Percentiles rank a stretch among this genome's conserved stretches.
These are phyloP conservation scores for California macrophylla DNA, from an alignment of 441 rosid genomes.

Conservation along the genomic window DNA sequence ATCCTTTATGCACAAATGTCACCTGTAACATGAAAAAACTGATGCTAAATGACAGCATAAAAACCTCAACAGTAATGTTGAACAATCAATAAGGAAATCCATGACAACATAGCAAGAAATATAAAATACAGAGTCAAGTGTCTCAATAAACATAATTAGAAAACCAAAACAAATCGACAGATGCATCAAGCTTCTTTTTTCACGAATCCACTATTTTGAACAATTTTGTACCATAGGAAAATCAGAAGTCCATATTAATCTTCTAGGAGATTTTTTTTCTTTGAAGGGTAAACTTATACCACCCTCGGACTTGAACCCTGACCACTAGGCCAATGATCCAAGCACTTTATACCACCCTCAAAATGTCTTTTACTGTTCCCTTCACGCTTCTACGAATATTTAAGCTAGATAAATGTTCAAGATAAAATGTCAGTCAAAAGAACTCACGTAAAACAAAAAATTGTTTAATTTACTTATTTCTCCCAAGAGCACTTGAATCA, in stretches of 20 bases:
- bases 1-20: constrained; percentile 85
- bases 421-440: neutral
- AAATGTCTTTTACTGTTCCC: neutral
- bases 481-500: neutral
- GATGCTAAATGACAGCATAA: neutral
- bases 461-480: neutral
- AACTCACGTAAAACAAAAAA: neutral
- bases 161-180: neutral
- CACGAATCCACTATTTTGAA: neutral
- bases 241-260: neutral
- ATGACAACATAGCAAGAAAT: neutral
- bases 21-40: constrained; percentile 30
- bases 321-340: neutral
- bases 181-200: neutral
- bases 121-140: constrained; percentile 1
- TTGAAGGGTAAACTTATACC: neutral
- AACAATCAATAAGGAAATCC: constrained; percentile 2
- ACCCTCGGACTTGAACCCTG: neutral
- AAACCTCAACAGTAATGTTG: neutral
- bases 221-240: neutral
- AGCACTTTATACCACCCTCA: neutral
- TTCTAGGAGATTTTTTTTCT: neutral
- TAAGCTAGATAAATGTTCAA: neutral
- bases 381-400: neutral
- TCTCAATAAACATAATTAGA: neutral